phyloP scores from a whole-genome alignment of 805 yeast species.

The Pichia pseudocactophila region DNA sequence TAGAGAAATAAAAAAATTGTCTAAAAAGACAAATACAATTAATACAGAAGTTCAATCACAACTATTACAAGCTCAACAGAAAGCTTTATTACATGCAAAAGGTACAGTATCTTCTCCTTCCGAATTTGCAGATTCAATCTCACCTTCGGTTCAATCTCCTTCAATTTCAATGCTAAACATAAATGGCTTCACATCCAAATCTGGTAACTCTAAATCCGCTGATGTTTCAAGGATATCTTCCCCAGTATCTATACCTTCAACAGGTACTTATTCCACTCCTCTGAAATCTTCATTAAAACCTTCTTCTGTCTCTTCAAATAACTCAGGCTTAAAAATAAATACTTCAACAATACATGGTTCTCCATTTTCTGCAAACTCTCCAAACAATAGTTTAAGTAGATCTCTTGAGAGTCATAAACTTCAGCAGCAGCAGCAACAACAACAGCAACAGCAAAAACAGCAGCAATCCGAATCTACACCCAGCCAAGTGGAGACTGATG shows the following conservation, averaged over 20 bases:
- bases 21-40: conserved; percentile 31
- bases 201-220: too few species aligned
- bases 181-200: neutral
- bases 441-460: neutral
- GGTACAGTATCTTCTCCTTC: conserved; percentile 1
- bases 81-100: conserved; percentile 13
- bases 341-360: neutral
- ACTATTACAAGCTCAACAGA: conserved; percentile 22
- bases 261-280: neutral
- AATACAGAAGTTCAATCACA: conserved; percentile 27
- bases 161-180: neutral
- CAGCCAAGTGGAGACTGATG: neutral
- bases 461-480: conserved; percentile 6
- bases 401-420: neutral
- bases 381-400: neutral
- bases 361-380: neutral
- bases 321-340: neutral
- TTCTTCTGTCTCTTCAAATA: conserved; percentile 1
- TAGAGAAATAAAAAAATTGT: conserved; percentile 48
- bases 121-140: neutral
- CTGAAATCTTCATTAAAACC: conserved; percentile 10
- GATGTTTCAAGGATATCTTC: neutral
- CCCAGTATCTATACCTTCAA: conserved; percentile 1
- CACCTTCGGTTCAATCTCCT: neutral
- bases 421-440: neutral